Conservation (phyloP, 73 alveolate genomes). For the Paraurostyla sp. region DNA sequence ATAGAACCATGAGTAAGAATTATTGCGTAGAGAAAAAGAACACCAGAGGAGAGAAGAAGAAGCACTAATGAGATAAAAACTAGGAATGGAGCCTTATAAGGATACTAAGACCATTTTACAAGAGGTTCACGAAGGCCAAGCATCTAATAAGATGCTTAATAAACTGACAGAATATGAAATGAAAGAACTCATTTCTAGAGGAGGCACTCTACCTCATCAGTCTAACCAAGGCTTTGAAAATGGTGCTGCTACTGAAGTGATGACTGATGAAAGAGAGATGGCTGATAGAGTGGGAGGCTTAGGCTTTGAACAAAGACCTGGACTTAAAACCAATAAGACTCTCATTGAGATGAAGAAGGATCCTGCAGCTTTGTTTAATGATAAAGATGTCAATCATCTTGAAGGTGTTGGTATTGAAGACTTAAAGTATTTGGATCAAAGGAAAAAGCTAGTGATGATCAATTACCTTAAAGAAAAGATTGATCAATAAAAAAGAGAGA, state of each 20-base stretch:
- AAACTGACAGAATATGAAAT: slow-evolving; percentile 54
- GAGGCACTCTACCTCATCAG: neutral
- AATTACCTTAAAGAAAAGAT: slow-evolving; percentile 73
- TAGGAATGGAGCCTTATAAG: slow-evolving; percentile 49
- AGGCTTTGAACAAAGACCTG: slow-evolving; percentile 40
- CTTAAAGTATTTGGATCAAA: neutral
- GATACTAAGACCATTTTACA: neutral
- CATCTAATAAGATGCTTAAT: neutral
- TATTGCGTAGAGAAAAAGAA: slow-evolving; percentile 69
- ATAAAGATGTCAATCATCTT: slow-evolving; percentile 26
- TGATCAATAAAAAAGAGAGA: slow-evolving; percentile 65
- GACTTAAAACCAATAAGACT: neutral
- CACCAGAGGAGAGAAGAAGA: slow-evolving; percentile 68
- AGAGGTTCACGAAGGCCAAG: slow-evolving; percentile 13
- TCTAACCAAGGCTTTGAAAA: slow-evolving; percentile 19
- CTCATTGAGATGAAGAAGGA: slow-evolving; percentile 62
- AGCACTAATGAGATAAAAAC: slow-evolving; percentile 70
- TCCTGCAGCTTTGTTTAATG: neutral
- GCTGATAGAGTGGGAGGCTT: slow-evolving; percentile 76
- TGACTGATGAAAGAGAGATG: slow-evolving; percentile 48
- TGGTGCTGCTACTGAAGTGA: slow-evolving; percentile 34
- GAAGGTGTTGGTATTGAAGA: slow-evolving; percentile 69
- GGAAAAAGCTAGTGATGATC: slow-evolving; percentile 42
- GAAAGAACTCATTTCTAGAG: slow-evolving; percentile 8
- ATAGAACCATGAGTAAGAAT: slow-evolving; percentile 66